Evolutionary conservation across 306 rosid species (phyloP), one percentile per base, ranked within the genome.

Genomic region (Casuarina cunninghamiana): DNA sequence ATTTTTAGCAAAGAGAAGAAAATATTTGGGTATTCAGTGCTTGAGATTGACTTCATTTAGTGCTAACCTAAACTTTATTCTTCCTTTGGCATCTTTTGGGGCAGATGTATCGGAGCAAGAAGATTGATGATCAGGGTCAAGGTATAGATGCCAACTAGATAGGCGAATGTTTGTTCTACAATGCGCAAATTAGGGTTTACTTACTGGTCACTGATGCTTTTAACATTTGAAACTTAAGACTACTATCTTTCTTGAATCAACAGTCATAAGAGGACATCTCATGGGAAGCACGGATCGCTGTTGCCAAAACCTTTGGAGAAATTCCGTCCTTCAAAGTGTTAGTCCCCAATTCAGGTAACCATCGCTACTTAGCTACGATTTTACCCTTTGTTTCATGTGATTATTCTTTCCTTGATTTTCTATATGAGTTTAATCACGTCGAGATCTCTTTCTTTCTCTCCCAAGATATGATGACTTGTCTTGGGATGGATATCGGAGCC

Each of bases 61-160:
- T 17, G 48, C 7, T 10, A 67, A 16, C 7, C n/a, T 41, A 48
- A 17, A 39, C n/a, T 67, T 66, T 66, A 12, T 42, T 17, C 2
- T 7, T n/a, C 49, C 3, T 41, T 66, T 7, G 32, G 5, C 50
- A 66, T 41, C 13, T 66, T 41, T 67, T 41, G 69, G 15, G 9
- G 13, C 32, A 67, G 71, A 67, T 67, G 71, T 17, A 67, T 67
- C 71, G 71, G 12, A 42, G 50, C 71, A 67, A 67, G 71, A 67
- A 41, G 71, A n/a, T 67, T 42, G 71, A 67, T 67, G 71, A 67
- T n/a, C 71, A 41, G 71, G 50, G 50, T 42, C 71, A 41, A 67
- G 50, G 71, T 58, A 58, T 12, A 51, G 5, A 12, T 12, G 42
- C 32, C 71, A 66, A 41, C 6, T 66, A 57, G 13, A 11, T 11